Percentiles rank a stretch among this genome's conserved stretches.
Conservation (phyloP, 2,329 filamentous ascomycete genomes). For the Iodosphaeria phyllophila region DNA sequence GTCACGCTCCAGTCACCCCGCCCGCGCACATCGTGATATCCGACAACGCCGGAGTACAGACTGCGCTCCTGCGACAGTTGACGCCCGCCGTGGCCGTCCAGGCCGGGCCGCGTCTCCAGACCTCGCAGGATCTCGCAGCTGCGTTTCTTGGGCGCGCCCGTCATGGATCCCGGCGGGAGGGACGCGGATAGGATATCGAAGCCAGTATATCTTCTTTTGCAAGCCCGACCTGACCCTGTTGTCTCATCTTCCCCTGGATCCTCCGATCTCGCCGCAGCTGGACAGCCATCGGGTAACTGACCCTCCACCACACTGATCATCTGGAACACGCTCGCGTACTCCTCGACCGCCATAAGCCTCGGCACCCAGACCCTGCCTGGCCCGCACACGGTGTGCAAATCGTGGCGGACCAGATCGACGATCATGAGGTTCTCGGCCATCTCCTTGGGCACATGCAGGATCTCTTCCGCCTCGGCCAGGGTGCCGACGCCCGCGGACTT, state of each 20-base stretch:
- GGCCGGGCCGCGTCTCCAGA: too few species aligned
- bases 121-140: slow-evolving; percentile 65
- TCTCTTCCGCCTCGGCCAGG: slow-evolving; percentile 48
- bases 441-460: slow-evolving; percentile 72
- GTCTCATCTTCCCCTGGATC: neutral
- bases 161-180: slow-evolving; percentile 88
- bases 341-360: slow-evolving; percentile 70
- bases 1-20: slow-evolving; percentile 81
- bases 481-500: slow-evolving; percentile 49
- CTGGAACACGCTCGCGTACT: slow-evolving; percentile 79
- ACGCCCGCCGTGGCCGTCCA: too few species aligned
- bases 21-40: slow-evolving; percentile 75
- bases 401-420: slow-evolving; percentile 87
- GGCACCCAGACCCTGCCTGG: slow-evolving; percentile 55
- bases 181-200: slow-evolving; percentile 60
- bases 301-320: slow-evolving; percentile 82
- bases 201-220: slow-evolving; percentile 36
- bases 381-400: slow-evolving; percentile 71
- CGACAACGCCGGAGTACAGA: slow-evolving; percentile 75
- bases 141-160: slow-evolving; percentile 83
- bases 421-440: slow-evolving; percentile 97
- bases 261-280: neutral
- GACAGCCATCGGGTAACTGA: slow-evolving; percentile 21
- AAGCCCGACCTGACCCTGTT: too few species aligned
- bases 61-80: slow-evolving; percentile 38